phyloP scores from a whole-genome alignment of 169 alveolate species.

The Neospora caninum region DNA sequence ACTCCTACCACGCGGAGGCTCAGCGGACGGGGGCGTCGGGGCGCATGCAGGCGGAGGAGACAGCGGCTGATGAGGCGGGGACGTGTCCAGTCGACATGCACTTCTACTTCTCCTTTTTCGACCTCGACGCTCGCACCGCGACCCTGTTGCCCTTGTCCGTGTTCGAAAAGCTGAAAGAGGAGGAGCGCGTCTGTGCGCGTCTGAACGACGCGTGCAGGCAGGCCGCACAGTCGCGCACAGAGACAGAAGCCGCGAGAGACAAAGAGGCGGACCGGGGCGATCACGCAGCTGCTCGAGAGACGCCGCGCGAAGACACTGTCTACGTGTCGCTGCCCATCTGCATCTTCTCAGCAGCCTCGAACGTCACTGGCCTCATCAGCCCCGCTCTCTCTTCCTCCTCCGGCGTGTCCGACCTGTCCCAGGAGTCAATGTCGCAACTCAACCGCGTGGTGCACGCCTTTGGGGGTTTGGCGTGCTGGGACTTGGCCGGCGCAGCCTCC shows the following conservation, averaged over 20 bases:
- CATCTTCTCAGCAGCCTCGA: background rate
- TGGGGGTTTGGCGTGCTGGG: constrained; percentile 48
- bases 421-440: background rate
- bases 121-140: background rate
- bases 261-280: no score
- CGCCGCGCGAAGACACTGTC: background rate
- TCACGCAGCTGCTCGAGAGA: background rate
- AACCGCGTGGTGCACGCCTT: constrained; percentile 41
- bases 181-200: background rate
- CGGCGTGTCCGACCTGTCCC: background rate
- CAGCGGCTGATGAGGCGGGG: background rate
- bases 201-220: background rate
- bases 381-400: background rate
- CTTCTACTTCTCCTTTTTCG: background rate
- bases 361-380: background rate
- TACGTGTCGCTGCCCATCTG: background rate
- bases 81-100: background rate
- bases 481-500: constrained; percentile 57
- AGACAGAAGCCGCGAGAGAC: background rate
- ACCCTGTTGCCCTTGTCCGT: background rate
- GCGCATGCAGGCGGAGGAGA: no score
- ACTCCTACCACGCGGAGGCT: background rate
- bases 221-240: background rate
- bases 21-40: background rate
- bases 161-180: background rate